A percentile compares a stretch with the other conserved stretches of the same genome.
Evolutionary conservation across 1,284 basidiomycete genomes (phyloP).

Genomic region (Microbotryomycetes sp.): DNA sequence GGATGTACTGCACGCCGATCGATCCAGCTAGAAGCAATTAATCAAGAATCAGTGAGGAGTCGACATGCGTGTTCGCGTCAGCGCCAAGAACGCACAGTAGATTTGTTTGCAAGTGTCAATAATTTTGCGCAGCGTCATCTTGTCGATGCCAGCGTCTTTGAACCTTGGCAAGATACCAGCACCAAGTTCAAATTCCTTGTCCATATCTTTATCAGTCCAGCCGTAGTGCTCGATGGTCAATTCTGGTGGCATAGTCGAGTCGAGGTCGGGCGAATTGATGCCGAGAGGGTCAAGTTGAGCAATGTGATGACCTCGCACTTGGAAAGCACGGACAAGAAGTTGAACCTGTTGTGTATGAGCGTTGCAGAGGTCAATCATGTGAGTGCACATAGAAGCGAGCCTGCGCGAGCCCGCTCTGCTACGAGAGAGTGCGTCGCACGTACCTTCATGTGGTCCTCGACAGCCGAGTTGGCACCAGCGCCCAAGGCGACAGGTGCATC

Average conservation of each 20-base stretch:
- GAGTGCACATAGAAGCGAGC: neutral
- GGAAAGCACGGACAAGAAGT: constrained; percentile 93
- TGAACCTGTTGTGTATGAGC: constrained; percentile 59
- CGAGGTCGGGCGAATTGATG: constrained; percentile 81
- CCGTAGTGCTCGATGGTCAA: constrained; percentile 89
- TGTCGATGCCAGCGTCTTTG: constrained; percentile 70
- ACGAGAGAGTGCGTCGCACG: neutral
- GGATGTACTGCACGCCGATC: constrained; percentile 94
- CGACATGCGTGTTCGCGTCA: too few relatives aligned
- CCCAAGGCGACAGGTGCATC: constrained; percentile 69
- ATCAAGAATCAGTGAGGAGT: constrained; percentile 2
- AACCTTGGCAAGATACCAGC: constrained; percentile 96
- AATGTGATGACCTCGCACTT: constrained; percentile 95
- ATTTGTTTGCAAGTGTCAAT: constrained; percentile 87
- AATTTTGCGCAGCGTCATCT: constrained; percentile 87
- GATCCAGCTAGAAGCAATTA: constrained; percentile 59
- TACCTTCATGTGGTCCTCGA: constrained; percentile 94
- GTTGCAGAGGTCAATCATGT: neutral
- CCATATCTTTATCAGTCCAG: constrained; percentile 86
- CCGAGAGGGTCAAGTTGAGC: constrained; percentile 94
- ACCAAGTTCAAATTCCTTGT: constrained; percentile 89
- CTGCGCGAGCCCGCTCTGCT: neutral
- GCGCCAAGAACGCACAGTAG: constrained; percentile 64
- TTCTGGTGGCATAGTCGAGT: constrained; percentile 68
- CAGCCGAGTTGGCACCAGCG: constrained; percentile 58